Conservation (phyloP, 2,329 filamentous ascomycete genomes). For the Pseudocercospora pini-densiflorae region DNA sequence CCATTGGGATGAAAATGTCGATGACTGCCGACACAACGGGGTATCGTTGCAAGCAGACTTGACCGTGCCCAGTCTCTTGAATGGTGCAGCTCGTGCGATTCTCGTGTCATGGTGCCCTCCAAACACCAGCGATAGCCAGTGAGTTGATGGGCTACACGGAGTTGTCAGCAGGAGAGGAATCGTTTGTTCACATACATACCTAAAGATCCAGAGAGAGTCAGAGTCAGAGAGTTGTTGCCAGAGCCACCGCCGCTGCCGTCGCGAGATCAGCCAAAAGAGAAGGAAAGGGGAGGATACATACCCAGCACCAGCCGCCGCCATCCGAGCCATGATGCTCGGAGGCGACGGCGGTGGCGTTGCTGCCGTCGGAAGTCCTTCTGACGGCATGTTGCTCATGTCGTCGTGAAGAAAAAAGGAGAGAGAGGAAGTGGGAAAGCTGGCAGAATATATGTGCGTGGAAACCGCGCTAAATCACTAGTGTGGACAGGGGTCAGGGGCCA, state of each 20-base stretch:
- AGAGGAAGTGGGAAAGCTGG: background rate
- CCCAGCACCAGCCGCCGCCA: constrained; percentile 3
- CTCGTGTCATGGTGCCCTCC: background rate
- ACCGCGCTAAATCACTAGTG: background rate
- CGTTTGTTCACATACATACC: background rate
- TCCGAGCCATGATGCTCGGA: background rate
- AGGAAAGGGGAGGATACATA: constrained; percentile 2
- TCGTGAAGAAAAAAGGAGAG: background rate
- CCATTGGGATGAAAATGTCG: background rate
- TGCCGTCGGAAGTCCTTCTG: background rate
- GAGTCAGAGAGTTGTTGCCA: background rate
- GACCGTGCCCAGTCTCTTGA: too few species aligned
- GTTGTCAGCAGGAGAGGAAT: background rate
- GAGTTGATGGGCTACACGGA: constrained; percentile 3
- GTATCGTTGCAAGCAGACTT: background rate
- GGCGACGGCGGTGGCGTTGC: background rate
- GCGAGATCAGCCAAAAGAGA: background rate
- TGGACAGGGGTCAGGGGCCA: background rate
- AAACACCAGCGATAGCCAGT: background rate
- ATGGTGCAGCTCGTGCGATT: background rate
- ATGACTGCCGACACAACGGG: background rate
- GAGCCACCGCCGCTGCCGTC: background rate
- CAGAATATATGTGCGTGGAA: background rate
- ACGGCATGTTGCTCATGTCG: background rate
- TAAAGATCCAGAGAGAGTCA: background rate